Percentiles rank a stretch among this genome's conserved stretches.
phyloP scores from a whole-genome alignment of 169 alveolate species.

The Eimeria zaria region DNA sequence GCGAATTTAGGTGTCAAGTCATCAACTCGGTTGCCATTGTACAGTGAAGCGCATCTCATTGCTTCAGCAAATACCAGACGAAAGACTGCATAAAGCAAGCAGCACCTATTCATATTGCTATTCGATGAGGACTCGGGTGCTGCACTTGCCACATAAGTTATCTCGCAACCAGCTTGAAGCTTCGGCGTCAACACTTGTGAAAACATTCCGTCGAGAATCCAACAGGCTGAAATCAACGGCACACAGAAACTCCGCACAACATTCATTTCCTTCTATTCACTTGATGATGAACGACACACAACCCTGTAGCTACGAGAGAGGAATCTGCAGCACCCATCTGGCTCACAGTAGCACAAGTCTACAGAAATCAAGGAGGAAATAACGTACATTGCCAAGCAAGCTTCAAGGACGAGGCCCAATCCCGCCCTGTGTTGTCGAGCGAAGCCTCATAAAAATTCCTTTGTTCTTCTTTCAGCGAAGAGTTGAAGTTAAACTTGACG shows the following conservation, averaged over 20 bases:
- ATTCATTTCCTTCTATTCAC: neutral
- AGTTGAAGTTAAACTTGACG: conserved; percentile 91
- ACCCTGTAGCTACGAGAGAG: neutral
- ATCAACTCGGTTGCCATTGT: neutral
- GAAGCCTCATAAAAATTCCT: conserved; percentile 94
- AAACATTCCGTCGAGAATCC: conserved; percentile 92
- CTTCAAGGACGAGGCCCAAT: conserved; percentile 92
- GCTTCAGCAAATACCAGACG: too few relatives aligned
- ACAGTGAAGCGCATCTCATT: neutral
- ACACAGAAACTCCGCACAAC: neutral
- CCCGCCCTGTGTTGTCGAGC: conserved; percentile 91
- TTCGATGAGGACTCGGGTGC: neutral
- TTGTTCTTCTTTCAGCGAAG: conserved; percentile 91
- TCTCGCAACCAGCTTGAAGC: conserved; percentile 95
- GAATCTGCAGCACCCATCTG: neutral
- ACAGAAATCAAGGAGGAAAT: neutral
- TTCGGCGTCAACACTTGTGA: conserved; percentile 92
- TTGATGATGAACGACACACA: neutral
- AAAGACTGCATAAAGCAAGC: too few relatives aligned
- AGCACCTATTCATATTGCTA: neutral
- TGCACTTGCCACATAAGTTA: conserved; percentile 91
- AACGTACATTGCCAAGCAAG: conserved; percentile 93
- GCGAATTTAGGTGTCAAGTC: neutral
- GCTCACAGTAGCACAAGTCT: neutral
- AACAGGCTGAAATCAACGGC: conserved; percentile 89